Percentiles rank a stretch among this genome's conserved stretches.
Conservation (phyloP, 805 yeast species). For the Yarrowia sp. region DNA sequence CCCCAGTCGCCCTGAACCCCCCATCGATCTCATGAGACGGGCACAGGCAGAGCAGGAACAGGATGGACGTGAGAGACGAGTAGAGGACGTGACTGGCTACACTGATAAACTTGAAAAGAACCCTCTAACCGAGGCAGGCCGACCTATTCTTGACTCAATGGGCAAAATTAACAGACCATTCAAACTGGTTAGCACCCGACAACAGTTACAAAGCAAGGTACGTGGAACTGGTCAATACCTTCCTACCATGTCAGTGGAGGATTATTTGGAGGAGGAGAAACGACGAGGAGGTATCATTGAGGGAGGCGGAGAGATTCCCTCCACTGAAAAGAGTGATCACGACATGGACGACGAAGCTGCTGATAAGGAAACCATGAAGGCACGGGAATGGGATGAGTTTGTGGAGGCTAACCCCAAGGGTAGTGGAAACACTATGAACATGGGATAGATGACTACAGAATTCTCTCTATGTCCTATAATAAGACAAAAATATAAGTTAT, state of each 20-base stretch:
- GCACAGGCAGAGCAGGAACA: not conserved
- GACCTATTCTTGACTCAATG: slow-evolving; percentile 56
- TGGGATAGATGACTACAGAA: slow-evolving; percentile 53
- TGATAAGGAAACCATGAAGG: slow-evolving; percentile 68
- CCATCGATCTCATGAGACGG: slow-evolving; percentile 28
- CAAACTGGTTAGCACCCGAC: slow-evolving; percentile 56
- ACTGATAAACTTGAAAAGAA: slow-evolving; percentile 59
- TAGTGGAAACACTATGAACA: slow-evolving; percentile 78
- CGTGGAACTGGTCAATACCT: slow-evolving; percentile 88
- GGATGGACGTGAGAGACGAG: slow-evolving; percentile 15
- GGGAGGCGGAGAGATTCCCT: slow-evolving; percentile 37
- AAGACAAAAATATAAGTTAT: no score
- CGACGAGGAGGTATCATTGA: slow-evolving; percentile 71
- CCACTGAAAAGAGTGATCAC: slow-evolving; percentile 40
- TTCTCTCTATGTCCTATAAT: no score
- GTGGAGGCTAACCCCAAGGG: slow-evolving; percentile 82
- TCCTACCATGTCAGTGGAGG: slow-evolving; percentile 95
- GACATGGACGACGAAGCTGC: slow-evolving; percentile 63
- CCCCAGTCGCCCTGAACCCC: slow-evolving; percentile 30
- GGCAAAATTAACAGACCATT: slow-evolving; percentile 86
- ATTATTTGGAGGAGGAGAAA: slow-evolving; percentile 79
- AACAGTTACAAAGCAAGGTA: slow-evolving; percentile 60
- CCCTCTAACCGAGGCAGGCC: slow-evolving; percentile 32
- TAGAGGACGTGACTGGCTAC: slow-evolving; percentile 43
- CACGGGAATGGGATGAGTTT: slow-evolving; percentile 91